phyloP scores from a whole-genome alignment of 2,329 filamentous ascomycete species.

The Fusarium tricinctum region DNA sequence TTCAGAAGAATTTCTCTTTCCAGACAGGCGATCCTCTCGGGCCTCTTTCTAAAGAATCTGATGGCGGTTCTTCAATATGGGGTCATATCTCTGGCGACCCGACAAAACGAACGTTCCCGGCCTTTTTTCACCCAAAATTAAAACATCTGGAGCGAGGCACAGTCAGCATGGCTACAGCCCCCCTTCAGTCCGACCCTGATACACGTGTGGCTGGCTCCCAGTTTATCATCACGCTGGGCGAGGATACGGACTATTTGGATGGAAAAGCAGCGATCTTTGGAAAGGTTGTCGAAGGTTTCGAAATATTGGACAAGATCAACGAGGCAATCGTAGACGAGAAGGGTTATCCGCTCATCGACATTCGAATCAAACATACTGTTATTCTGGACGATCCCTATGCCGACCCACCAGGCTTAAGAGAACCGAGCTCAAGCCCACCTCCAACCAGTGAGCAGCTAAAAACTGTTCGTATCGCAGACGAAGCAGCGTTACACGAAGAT shows the following conservation, averaged over 20 bases:
- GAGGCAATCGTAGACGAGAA: conserved; percentile 87
- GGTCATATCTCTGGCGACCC: conserved; percentile 77
- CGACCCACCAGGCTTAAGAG: conserved; percentile 81
- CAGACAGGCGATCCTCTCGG: conserved; percentile 96
- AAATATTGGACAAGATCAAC: conserved; percentile 94
- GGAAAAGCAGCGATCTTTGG: conserved; percentile 96
- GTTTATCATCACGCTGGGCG: conserved; percentile 92
- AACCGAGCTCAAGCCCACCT: conserved; percentile 83
- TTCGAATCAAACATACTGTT: conserved; percentile 92
- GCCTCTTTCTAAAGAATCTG: conserved; percentile 84
- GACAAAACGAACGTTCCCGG: conserved; percentile 81
- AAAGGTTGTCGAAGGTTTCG: conserved; percentile 95
- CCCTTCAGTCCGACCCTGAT: conserved; percentile 81
- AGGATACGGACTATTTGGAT: conserved; percentile 90
- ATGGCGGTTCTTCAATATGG: conserved; percentile 96
- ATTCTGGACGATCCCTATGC: conserved; percentile 92
- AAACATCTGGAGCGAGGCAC: conserved; percentile 92
- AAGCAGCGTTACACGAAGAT: conserved; percentile 83
- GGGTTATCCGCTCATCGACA: conserved; percentile 91
- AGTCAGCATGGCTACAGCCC: conserved; percentile 96
- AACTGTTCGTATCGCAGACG: conserved; percentile 91
- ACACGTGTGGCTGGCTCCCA: conserved; percentile 88
- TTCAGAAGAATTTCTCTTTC: conserved; percentile 96
- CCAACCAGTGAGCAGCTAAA: conserved; percentile 89
- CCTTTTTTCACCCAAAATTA: conserved; percentile 87